These are phyloP conservation scores for Chaetomiaceae sp. DNA, from an alignment of 2,329 filamentous ascomycete species.

Conservation along the genomic window DNA sequence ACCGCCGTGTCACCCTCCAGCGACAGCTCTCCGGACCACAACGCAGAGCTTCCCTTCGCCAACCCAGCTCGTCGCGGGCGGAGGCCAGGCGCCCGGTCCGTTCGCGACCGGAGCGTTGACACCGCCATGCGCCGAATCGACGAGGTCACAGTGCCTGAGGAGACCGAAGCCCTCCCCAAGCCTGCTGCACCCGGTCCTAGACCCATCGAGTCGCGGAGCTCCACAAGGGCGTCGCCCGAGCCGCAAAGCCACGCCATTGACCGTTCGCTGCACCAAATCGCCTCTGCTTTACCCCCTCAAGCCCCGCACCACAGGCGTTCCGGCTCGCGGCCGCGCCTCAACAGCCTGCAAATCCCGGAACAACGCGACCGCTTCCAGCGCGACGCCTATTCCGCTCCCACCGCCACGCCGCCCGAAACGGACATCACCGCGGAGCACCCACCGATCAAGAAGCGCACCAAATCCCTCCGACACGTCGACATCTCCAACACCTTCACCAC, in stretches of 20 bases:
- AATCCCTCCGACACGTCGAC: constrained; percentile 8
- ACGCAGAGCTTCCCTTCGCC: constrained; percentile 12
- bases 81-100: constrained; percentile 4
- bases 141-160: constrained; percentile 9
- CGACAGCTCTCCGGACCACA: constrained; percentile 17
- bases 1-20: not conserved
- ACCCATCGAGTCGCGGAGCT: not conserved
- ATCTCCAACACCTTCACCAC: too few species aligned
- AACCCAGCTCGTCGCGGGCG: constrained; percentile 1
- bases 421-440: not conserved
- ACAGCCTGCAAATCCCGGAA: constrained; percentile 8
- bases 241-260: not conserved
- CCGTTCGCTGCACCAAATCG: too few species aligned
- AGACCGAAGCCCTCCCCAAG: not conserved
- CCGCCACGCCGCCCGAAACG: constrained; percentile 7
- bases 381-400: constrained; percentile 6
- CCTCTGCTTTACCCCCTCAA: not conserved
- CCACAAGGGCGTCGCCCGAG: constrained; percentile 1
- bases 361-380: not conserved
- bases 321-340: constrained; percentile 1
- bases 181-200: not conserved
- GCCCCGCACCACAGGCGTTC: not conserved
- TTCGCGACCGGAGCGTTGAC: constrained; percentile 16
- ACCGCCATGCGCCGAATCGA: constrained; percentile 19
- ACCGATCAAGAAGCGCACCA: not conserved